Conservation (phyloP, 2,329 filamentous ascomycete genomes). For the Paraphoma sp. region DNA sequence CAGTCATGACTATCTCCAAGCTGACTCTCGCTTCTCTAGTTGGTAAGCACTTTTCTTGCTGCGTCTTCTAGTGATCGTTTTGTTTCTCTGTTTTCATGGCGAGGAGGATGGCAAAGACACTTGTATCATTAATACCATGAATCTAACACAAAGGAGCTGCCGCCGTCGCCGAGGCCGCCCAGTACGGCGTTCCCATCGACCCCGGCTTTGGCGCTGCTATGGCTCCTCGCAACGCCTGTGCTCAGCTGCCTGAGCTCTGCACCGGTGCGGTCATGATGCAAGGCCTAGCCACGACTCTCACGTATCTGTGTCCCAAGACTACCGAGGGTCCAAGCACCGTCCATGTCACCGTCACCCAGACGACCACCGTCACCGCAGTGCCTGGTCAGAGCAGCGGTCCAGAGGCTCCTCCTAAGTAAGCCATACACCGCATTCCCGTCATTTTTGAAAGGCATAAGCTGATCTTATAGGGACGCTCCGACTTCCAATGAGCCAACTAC, state of each 20-base stretch:
- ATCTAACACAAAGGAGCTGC: slow-evolving; percentile 11
- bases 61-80: background rate
- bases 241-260: slow-evolving; percentile 26
- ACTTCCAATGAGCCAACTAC: slow-evolving; percentile 13
- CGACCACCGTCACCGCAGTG: slow-evolving; percentile 17
- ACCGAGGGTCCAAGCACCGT: slow-evolving; percentile 12
- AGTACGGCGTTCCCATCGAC: slow-evolving; percentile 7
- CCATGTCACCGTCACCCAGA: slow-evolving; percentile 26
- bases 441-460: background rate
- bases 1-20: background rate
- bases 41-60: background rate
- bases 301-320: slow-evolving; percentile 28
- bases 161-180: slow-evolving; percentile 13
- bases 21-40: background rate
- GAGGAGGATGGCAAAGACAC: background rate
- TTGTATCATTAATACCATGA: background rate
- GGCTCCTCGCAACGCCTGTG: slow-evolving; percentile 14
- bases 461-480: background rate
- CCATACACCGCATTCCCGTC: background rate
- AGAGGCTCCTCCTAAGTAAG: slow-evolving; percentile 1
- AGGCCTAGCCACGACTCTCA: slow-evolving; percentile 24
- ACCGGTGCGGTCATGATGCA: slow-evolving; percentile 23
- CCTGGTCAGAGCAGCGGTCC: background rate
- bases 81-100: no score
- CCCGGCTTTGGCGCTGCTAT: slow-evolving; percentile 6